Evolutionary conservation across 108 stramenopile genomes (phyloP).

Genomic region (Fragilaria crotonensis): DNA sequence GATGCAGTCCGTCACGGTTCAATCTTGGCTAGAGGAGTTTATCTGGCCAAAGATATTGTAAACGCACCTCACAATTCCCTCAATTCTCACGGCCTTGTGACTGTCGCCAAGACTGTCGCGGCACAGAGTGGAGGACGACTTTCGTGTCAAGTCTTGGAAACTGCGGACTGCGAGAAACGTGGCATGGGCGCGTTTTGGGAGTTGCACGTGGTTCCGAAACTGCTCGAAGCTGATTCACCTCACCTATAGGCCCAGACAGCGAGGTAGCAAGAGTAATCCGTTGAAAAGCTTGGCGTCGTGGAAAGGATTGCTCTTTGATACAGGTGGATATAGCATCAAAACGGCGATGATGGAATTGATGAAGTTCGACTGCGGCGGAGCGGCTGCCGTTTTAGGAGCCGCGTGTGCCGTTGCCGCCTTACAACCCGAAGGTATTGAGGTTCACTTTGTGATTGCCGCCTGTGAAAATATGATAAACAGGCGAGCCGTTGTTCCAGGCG

Average conservation of each 20-base stretch:
- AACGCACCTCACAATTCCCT: conserved; percentile 50
- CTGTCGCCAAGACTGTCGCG: conserved; percentile 24
- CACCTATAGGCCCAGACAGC: conserved; percentile 26
- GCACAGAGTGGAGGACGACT: conserved; percentile 1
- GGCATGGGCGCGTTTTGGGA: conserved; percentile 56
- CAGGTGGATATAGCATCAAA: conserved; percentile 73
- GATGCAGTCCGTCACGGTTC: neutral
- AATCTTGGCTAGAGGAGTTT: conserved; percentile 4
- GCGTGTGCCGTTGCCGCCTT: conserved; percentile 19
- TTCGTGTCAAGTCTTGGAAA: conserved; percentile 21
- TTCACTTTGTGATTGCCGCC: conserved; percentile 35
- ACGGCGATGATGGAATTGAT: conserved; percentile 69
- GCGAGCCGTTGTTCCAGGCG: conserved; percentile 47
- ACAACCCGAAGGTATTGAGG: conserved; percentile 11
- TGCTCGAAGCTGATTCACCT: conserved; percentile 56
- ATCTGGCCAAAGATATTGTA: conserved; percentile 38
- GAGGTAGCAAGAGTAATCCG: neutral
- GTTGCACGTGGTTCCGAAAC: conserved; percentile 45
- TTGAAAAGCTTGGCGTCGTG: conserved; percentile 39
- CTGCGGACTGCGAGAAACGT: conserved; percentile 18
- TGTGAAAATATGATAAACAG: conserved; percentile 59
- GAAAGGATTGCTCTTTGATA: conserved; percentile 65
- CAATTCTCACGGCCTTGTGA: conserved; percentile 31
- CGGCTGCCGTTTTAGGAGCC: conserved; percentile 54
- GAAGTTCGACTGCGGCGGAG: conserved; percentile 82